phyloP scores from a whole-genome alignment of 2,329 filamentous ascomycete species.

The Colletotrichum viniferum region DNA sequence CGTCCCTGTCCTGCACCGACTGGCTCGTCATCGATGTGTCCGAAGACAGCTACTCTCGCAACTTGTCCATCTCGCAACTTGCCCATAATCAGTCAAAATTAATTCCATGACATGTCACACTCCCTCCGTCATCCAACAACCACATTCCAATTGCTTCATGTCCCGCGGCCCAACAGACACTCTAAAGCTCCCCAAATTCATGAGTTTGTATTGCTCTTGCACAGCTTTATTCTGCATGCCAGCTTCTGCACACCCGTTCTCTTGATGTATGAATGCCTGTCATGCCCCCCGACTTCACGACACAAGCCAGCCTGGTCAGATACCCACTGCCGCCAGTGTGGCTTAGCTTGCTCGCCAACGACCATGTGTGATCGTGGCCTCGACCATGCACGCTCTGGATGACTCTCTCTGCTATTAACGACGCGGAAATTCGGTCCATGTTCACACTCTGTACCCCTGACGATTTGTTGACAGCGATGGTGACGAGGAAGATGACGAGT shows the following conservation, averaged over 20 bases:
- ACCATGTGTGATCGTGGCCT: accelerated
- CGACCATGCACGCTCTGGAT: not conserved
- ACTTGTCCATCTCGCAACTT: not conserved
- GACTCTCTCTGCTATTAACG: not conserved
- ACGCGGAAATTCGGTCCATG: not conserved
- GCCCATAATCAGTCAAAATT: accelerated
- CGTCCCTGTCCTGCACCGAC: not conserved
- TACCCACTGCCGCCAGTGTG: accelerated
- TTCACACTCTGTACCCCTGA: not conserved
- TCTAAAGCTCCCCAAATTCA: not conserved
- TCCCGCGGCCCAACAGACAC: too few relatives aligned
- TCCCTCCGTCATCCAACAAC: not conserved
- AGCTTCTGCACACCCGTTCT: not conserved
- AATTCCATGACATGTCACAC: not conserved
- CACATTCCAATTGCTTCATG: not conserved
- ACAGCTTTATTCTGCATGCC: not conserved
- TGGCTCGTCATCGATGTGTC: not conserved
- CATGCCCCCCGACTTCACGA: not conserved
- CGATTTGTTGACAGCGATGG: not conserved
- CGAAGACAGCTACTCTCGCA: not conserved
- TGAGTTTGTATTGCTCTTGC: too few relatives aligned
- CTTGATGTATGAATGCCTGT: not conserved
- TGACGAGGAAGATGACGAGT: not conserved
- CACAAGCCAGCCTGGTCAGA: not conserved
- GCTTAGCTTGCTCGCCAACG: not conserved